Percentiles rank a stretch among this genome's conserved stretches.
Evolutionary conservation across 2,329 filamentous ascomycete genomes (phyloP).

Genomic region (Botrytis hyacinthi): DNA sequence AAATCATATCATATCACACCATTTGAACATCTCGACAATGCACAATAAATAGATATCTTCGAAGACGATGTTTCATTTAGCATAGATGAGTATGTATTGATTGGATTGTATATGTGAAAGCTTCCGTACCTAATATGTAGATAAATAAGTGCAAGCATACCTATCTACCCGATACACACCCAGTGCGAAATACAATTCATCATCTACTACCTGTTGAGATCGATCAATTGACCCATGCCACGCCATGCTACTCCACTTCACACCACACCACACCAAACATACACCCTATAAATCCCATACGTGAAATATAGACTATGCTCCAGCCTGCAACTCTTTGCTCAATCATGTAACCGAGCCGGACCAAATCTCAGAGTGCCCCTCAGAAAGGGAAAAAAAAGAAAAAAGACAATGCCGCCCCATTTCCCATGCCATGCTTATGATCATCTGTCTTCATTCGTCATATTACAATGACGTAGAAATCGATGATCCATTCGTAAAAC

Average conservation of each 20-base stretch:
- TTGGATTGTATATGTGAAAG: neutral
- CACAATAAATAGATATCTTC: neutral
- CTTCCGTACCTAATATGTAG: neutral
- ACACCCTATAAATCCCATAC: neutral
- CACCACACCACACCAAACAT: neutral
- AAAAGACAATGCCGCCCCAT: neutral
- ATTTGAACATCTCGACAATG: neutral
- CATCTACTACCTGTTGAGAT: neutral
- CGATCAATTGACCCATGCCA: neutral
- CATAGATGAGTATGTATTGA: slow-evolving; percentile 1
- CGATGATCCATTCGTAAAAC: neutral
- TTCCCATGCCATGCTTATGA: neutral
- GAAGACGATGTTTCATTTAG: neutral
- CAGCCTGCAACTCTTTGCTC: neutral
- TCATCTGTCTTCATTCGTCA: neutral
- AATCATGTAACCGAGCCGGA: neutral
- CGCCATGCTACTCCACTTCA: neutral
- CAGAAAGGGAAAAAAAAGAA: neutral
- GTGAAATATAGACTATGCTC: slow-evolving; percentile 2
- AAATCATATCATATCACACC: neutral
- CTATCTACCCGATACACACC: neutral
- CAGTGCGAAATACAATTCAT: neutral
- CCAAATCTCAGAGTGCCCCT: neutral
- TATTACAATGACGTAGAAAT: neutral
- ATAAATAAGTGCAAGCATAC: neutral